Evolutionary conservation across 202 grass and related monocot species (phyloP).

Genomic region (Setaria viridis): DNA sequence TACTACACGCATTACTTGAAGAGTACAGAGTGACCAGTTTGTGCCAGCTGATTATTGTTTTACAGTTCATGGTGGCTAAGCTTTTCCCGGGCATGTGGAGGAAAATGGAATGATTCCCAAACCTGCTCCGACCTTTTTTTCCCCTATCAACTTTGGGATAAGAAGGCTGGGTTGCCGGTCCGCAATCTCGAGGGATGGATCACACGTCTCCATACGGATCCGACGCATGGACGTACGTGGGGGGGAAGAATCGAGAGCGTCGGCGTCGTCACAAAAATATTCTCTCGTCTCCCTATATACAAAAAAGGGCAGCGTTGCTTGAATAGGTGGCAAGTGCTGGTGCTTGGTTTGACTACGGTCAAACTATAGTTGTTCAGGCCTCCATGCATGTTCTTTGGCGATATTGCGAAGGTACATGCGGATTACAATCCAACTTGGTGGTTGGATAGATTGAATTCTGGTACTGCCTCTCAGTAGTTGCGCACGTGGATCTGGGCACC

Average conservation of each 20-base stretch:
- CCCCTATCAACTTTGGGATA: slow-evolving; percentile 23
- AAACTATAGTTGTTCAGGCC: slow-evolving; percentile 45
- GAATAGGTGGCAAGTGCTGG: slow-evolving; percentile 47
- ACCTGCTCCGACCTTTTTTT: neutral
- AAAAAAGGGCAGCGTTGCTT: slow-evolving; percentile 23
- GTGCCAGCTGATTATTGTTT: neutral
- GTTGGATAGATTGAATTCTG: slow-evolving; percentile 41
- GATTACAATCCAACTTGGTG: slow-evolving; percentile 13
- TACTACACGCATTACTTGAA: neutral
- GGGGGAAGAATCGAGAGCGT: slow-evolving; percentile 44
- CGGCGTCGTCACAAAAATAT: slow-evolving; percentile 34
- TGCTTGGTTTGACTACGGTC: slow-evolving; percentile 40
- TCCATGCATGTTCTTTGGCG: slow-evolving; percentile 18
- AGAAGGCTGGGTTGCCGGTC: slow-evolving; percentile 34
- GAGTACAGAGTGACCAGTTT: neutral
- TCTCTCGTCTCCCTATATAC: neutral
- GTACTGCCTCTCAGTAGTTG: neutral
- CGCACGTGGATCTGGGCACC: slow-evolving; percentile 29
- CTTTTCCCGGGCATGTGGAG: neutral
- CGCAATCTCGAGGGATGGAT: slow-evolving; percentile 44
- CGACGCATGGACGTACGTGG: slow-evolving; percentile 39
- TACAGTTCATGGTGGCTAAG: neutral
- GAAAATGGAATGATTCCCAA: slow-evolving; percentile 13
- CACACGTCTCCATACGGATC: slow-evolving; percentile 35
- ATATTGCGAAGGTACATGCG: slow-evolving; percentile 24